Evolutionary conservation across 169 alveolate species (phyloP), one percentile per base, ranked within the genome.

Genomic region (Miamiensis avidus): DNA sequence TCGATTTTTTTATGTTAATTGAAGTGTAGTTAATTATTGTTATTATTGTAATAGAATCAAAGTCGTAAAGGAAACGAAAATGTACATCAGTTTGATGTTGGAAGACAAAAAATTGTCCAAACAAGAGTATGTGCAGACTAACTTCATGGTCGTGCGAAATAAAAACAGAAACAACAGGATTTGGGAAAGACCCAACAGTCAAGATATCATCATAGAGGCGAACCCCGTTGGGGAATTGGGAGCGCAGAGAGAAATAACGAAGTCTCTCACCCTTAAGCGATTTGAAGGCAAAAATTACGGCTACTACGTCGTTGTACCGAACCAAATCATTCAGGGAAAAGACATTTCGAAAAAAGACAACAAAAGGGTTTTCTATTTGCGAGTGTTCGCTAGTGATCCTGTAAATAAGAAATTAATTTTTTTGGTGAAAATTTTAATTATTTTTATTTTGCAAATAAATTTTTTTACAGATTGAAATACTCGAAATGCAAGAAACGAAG

Each of bases 81-180:
- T 96, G 25, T 94, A 93, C 74, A 90, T 96, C 78, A 90, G 96
- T 1, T 86, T 96, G 72, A 96, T 96, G 97, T 95, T 94, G 78
- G 97, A 91, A 75, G 98, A 96, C 90, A 95, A 94, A 87, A 96
- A 96, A 88, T 91, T 94, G 78, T 88, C 94, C 33, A 93, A 92
- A 79, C 84, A 87, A 30, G 90, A 94, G 0, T 96, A 96, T 89
- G 91, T 96, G 28, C 93, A 94, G 65, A 92, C 92, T 31, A 96
- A 96, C 82, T 93, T 94, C 89, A 78, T 96, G 85, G 97, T 96
- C 26, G 94, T 96, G 11, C 83, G 91, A 34, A 89, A 95, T 31
- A 93, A 93, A 74, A 93, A 86, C 25, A 94, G 93, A 88, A 82
- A 86, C 31, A 92, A 91, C 81, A 81, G 97, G 72, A 90, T 94